These are phyloP conservation scores for Tardiomyces blankii DNA, from an alignment of 1,139 yeast genomes.

Conservation along the genomic window DNA sequence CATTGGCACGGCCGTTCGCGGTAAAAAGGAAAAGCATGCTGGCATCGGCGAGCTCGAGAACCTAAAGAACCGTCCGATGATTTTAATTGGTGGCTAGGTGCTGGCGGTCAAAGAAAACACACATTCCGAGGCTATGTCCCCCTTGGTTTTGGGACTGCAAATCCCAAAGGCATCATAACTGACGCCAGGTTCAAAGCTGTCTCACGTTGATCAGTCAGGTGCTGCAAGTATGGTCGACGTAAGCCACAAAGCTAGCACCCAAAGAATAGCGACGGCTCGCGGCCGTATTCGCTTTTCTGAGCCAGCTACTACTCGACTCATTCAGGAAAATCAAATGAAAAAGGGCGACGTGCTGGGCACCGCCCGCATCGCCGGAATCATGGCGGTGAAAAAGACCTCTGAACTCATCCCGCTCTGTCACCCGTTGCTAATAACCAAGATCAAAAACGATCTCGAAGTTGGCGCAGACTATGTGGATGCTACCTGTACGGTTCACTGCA, in stretches of 20 bases:
- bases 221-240: constrained; percentile 41
- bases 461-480: constrained; percentile 17
- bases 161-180: background rate
- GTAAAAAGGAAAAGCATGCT: constrained; percentile 38
- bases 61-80: constrained; percentile 41
- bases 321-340: constrained; percentile 28
- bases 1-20: constrained; percentile 34
- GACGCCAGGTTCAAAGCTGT: constrained; percentile 13
- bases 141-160: background rate
- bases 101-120: background rate
- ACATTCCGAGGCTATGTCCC: background rate
- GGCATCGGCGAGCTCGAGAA: constrained; percentile 35
- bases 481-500: constrained; percentile 31
- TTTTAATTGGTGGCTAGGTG: constrained; percentile 38
- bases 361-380: constrained; percentile 38
- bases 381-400: constrained; percentile 38
- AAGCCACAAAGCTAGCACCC: constrained; percentile 27
- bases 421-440: constrained; percentile 32
- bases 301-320: constrained; percentile 20
- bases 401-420: constrained; percentile 39
- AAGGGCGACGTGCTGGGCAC: constrained; percentile 41
- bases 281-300: constrained; percentile 32
- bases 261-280: constrained; percentile 31
- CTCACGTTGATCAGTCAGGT: constrained; percentile 34
- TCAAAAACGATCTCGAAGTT: constrained; percentile 22